Conservation (phyloP, 139 green algal species). For the Pseudopediastrum boryanum region DNA sequence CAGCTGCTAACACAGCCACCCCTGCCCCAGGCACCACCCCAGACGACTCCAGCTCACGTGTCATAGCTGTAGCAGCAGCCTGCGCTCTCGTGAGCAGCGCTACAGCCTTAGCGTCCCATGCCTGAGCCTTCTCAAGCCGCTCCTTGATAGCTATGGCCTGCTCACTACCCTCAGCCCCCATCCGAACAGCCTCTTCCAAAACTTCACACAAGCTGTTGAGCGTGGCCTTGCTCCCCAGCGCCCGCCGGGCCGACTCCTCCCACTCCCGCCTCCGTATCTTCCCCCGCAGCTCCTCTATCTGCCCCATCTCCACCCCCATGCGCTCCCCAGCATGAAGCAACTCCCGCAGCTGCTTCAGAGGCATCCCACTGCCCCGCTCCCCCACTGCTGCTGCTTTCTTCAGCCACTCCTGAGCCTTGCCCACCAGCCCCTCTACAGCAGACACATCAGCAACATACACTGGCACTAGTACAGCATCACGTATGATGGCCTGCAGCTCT, state of each 20-base stretch:
- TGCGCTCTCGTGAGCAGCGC: slow-evolving; percentile 27
- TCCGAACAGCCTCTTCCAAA: slow-evolving; percentile 37
- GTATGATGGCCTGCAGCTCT: slow-evolving; percentile 41
- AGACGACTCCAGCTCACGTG: background rate
- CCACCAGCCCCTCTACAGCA: slow-evolving; percentile 26
- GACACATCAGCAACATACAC: slow-evolving; percentile 35
- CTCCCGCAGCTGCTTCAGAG: slow-evolving; percentile 50
- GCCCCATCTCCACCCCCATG: slow-evolving; percentile 35
- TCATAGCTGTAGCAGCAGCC: slow-evolving; percentile 9
- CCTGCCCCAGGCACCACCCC: slow-evolving; percentile 2
- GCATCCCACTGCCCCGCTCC: background rate
- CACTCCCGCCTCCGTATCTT: slow-evolving; percentile 48
- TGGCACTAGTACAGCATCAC: slow-evolving; percentile 18
- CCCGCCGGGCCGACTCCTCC: slow-evolving; percentile 43
- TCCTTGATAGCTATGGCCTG: slow-evolving; percentile 19
- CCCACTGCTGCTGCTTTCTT: slow-evolving; percentile 14
- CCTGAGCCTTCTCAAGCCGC: slow-evolving; percentile 14
- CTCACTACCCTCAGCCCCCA: slow-evolving; percentile 34
- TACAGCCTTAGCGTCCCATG: slow-evolving; percentile 37
- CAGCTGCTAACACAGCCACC: background rate
- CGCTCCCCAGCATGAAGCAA: slow-evolving; percentile 56
- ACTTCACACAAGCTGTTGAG: slow-evolving; percentile 27
- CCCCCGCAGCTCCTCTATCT: slow-evolving; percentile 33
- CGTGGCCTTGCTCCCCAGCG: slow-evolving; percentile 23
- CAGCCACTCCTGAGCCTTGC: slow-evolving; percentile 45